phyloP scores from a whole-genome alignment of 2,329 filamentous ascomycete genomes.

The Plenodomus lindquistii region DNA sequence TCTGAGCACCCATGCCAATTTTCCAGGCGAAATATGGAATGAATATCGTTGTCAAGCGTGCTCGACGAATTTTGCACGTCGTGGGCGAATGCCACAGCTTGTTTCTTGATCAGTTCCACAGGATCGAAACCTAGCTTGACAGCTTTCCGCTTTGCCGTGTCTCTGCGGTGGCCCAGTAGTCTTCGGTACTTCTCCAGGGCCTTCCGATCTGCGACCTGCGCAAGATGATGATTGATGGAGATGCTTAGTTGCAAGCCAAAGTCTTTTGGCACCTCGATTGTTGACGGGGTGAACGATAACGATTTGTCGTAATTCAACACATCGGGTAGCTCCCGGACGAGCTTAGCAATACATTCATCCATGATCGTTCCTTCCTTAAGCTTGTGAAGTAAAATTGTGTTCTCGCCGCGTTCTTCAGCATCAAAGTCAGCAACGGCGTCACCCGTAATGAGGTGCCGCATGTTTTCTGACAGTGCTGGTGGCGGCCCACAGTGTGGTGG shows the following conservation, averaged over 20 bases:
- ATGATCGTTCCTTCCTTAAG: slow-evolving; percentile 42
- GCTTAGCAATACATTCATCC: slow-evolving; percentile 43
- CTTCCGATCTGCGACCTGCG: slow-evolving; percentile 43
- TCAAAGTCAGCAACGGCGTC: slow-evolving; percentile 29
- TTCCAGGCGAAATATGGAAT: slow-evolving; percentile 42
- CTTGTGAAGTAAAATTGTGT: slow-evolving; percentile 38
- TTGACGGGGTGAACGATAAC: slow-evolving; percentile 42
- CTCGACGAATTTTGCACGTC: slow-evolving; percentile 20
- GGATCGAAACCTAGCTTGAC: slow-evolving; percentile 45
- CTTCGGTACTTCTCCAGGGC: slow-evolving; percentile 43
- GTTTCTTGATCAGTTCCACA: slow-evolving; percentile 44
- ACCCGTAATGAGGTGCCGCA: slow-evolving; percentile 36
- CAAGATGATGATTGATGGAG: slow-evolving; percentile 45
- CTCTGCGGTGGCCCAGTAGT: slow-evolving; percentile 42
- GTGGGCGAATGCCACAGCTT: slow-evolving; percentile 41
- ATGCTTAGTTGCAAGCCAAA: slow-evolving; percentile 44
- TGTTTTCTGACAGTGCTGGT: slow-evolving; percentile 31
- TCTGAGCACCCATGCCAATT: slow-evolving; percentile 47
- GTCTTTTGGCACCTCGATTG: slow-evolving; percentile 44
- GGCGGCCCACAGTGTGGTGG: slow-evolving; percentile 37
- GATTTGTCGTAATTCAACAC: slow-evolving; percentile 41
- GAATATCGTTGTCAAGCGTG: slow-evolving; percentile 43
- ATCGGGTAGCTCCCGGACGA: slow-evolving; percentile 41
- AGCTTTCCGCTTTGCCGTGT: slow-evolving; percentile 34
- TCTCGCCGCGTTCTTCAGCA: slow-evolving; percentile 26